These are phyloP conservation scores for Aureobasidium sp. DNA, from an alignment of 2,329 filamentous ascomycete genomes.

Conservation along the genomic window DNA sequence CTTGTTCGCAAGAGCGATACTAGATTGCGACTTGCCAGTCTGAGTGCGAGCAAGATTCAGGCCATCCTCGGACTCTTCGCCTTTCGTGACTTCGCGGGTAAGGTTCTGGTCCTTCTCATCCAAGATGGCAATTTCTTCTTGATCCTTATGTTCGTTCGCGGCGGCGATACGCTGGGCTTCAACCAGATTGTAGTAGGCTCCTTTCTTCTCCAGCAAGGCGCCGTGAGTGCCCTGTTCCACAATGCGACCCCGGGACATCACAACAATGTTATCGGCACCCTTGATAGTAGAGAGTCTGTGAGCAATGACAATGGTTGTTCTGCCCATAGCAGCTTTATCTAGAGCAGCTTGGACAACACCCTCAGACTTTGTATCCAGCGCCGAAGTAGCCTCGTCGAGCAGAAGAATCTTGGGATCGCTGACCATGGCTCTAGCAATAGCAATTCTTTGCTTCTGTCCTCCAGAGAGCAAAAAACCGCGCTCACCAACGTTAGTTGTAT, in stretches of 20 bases:
- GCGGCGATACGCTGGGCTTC: slow-evolving; percentile 75
- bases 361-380: slow-evolving; percentile 89
- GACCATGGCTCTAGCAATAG: slow-evolving; percentile 83
- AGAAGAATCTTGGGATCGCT: slow-evolving; percentile 87
- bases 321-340: slow-evolving; percentile 72
- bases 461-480: slow-evolving; percentile 87
- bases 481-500: slow-evolving; percentile 92
- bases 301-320: slow-evolving; percentile 93
- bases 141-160: slow-evolving; percentile 48
- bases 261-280: slow-evolving; percentile 90
- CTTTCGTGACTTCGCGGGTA: slow-evolving; percentile 22
- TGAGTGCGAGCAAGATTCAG: slow-evolving; percentile 46
- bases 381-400: slow-evolving; percentile 90
- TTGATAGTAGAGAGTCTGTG: slow-evolving; percentile 90
- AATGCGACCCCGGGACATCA: slow-evolving; percentile 78
- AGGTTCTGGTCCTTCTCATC: slow-evolving; percentile 23
- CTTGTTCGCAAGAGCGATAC: slow-evolving; percentile 55
- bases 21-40: slow-evolving; percentile 54
- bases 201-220: slow-evolving; percentile 59
- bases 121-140: slow-evolving; percentile 30
- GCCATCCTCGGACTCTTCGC: slow-evolving; percentile 35
- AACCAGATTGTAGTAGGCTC: slow-evolving; percentile 77
- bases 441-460: slow-evolving; percentile 94
- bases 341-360: slow-evolving; percentile 89
- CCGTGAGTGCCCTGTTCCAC: slow-evolving; percentile 88